Evolutionary conservation across 257 asterid species (phyloP).

Genomic region (Perilla frutescens): DNA sequence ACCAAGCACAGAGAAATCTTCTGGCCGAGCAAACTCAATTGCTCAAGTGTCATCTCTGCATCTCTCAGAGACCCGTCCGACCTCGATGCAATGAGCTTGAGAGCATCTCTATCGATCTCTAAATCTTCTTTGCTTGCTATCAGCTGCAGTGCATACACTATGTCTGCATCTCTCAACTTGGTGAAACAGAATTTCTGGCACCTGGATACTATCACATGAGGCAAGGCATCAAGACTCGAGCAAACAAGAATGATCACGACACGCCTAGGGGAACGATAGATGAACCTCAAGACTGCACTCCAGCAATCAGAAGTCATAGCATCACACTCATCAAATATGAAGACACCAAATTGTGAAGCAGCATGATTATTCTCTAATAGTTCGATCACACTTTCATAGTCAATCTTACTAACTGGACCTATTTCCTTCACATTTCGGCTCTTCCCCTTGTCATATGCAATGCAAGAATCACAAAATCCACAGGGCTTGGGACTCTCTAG

Average conservation of each 20-base stretch:
- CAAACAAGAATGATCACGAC: slow-evolving; percentile 78
- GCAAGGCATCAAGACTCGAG: slow-evolving; percentile 79
- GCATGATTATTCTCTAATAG: slow-evolving; percentile 54
- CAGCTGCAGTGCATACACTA: slow-evolving; percentile 70
- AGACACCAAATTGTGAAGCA: slow-evolving; percentile 60
- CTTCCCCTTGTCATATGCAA: slow-evolving; percentile 62
- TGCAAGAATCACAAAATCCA: slow-evolving; percentile 75
- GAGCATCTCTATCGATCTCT: slow-evolving; percentile 77
- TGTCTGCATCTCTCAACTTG: slow-evolving; percentile 85
- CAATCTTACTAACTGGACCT: slow-evolving; percentile 70
- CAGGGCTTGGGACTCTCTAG: slow-evolving; percentile 79
- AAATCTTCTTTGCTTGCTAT: slow-evolving; percentile 80
- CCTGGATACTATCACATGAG: slow-evolving; percentile 80
- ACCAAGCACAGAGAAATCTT: slow-evolving; percentile 74
- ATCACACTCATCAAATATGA: slow-evolving; percentile 86
- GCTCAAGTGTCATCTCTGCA: slow-evolving; percentile 96
- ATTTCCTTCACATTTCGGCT: slow-evolving; percentile 68
- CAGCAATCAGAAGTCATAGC: slow-evolving; percentile 68
- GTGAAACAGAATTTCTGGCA: slow-evolving; percentile 93
- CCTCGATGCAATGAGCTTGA: slow-evolving; percentile 86
- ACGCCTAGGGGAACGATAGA: slow-evolving; percentile 75
- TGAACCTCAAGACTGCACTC: slow-evolving; percentile 75
- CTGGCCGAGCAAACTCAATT: slow-evolving; percentile 84
- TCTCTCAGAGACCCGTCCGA: slow-evolving; percentile 92
- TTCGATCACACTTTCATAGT: slow-evolving; percentile 57